These are phyloP conservation scores for Ascochyta viciae-villosae DNA, from an alignment of 2,329 filamentous ascomycete genomes.

Conservation along the genomic window DNA sequence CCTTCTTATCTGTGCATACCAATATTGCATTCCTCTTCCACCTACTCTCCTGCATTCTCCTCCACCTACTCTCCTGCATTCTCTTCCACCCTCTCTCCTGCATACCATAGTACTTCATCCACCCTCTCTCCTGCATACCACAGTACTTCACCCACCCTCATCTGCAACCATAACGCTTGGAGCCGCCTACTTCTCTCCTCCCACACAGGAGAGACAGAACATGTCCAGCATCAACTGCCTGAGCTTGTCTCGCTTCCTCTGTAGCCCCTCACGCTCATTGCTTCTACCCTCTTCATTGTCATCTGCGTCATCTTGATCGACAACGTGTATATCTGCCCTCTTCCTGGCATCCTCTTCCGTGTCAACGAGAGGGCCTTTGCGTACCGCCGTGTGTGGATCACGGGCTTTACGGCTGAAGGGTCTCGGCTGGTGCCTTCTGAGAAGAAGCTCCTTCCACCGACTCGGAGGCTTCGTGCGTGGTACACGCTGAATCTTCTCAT, in stretches of 20 bases:
- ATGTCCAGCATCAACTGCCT: background rate
- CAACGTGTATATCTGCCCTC: background rate
- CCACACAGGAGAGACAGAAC: too few species aligned
- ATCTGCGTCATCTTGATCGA: background rate
- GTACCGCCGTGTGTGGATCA: background rate
- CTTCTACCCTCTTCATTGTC: background rate
- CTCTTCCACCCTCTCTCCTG: too few species aligned
- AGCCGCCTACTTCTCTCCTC: too few species aligned
- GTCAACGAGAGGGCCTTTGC: background rate
- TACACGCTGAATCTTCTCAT: background rate
- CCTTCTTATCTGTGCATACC: too few species aligned
- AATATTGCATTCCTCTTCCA: too few species aligned
- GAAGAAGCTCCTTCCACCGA: background rate
- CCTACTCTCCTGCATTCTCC: too few species aligned
- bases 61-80: too few species aligned
- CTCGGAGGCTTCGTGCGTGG: background rate
- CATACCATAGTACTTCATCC: too few species aligned
- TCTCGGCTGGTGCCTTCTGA: background rate
- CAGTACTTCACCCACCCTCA: too few species aligned
- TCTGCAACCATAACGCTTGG: too few species aligned
- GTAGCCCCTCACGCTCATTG: background rate
- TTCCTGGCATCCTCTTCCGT: background rate
- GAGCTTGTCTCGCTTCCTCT: background rate
- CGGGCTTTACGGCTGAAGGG: background rate
- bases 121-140: too few species aligned